Base-by-base conservation (phyloP, 2,329 filamentous ascomycete species). In the Apiospora aurea region DNA sequence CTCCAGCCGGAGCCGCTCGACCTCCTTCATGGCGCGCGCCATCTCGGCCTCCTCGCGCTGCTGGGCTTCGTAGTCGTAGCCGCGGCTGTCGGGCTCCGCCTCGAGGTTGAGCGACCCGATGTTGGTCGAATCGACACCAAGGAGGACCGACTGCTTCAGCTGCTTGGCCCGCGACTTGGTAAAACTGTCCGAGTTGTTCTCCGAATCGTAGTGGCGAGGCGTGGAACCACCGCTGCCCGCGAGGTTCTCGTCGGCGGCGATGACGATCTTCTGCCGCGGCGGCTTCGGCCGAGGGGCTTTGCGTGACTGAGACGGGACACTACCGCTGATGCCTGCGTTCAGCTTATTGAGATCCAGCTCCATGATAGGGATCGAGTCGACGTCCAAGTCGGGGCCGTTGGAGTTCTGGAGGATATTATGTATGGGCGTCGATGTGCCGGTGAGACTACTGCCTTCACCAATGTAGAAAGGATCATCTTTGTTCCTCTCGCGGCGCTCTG, bases 401-500 rank as follows among this genome's bases (percentile, higher is more conserved):
- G 90, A 90, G 72, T 87, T 90, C 72, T 90, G 88, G 3, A 93
- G 85, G 72, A 96, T 94, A 75, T 90, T 93, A 78, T 96, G 93
- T 69, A 96, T 91, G 0, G 94, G 94, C 0, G 93, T 96, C 0
- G 92, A 92, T 7, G 88, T 88, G 46, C 90, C 89, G 4, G 89
- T 90, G 0, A 84, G 85, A 38, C 85, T 86, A 49, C 83, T 83
- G 10, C 84, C 82, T 34, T 86, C 86, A 47, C 83, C 85, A 78
- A 99, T 98, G 79, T 99, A 99, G 81, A 97, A 99, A 0, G 96
- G 96, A 78, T 99, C 96, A 79, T 98, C 96, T 76, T 89, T 93
- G 81, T 97, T 94, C 71, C 94, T 90, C 79, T 97, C 95, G 71
- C 88, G 84, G 14, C 95, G 89, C 79, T 97, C 94, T 4, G 92